These are phyloP conservation scores for Coemansia asiatica DNA, from an alignment of 192 early-diverging fungal species.

Conservation along the genomic window DNA sequence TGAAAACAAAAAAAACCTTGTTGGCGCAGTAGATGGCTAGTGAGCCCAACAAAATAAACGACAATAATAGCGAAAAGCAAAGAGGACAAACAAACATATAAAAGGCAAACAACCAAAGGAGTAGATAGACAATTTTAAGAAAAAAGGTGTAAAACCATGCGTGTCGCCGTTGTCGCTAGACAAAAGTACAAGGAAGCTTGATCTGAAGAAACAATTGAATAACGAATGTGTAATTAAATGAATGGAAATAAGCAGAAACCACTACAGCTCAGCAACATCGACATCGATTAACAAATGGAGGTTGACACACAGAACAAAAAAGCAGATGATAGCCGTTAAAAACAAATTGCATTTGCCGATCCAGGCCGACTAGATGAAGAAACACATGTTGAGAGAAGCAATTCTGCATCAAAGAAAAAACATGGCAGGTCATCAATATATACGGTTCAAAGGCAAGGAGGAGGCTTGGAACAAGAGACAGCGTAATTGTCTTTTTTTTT, in stretches of 20 bases:
- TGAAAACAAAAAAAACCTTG: background rate
- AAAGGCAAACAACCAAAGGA: background rate
- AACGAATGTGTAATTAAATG: background rate
- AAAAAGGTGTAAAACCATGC: background rate
- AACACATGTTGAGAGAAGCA: background rate
- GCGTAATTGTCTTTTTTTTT: background rate
- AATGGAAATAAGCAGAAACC: background rate
- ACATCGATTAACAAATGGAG: background rate
- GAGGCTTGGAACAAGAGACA: background rate
- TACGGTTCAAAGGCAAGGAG: background rate
- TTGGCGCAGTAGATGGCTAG: background rate
- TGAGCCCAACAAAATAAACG: background rate
- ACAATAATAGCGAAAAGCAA: background rate
- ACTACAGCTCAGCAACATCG: background rate
- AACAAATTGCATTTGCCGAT: background rate
- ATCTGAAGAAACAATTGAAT: background rate
- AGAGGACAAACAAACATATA: background rate
- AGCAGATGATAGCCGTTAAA: background rate
- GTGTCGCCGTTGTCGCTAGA: background rate
- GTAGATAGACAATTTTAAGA: background rate
- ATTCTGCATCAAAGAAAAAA: background rate
- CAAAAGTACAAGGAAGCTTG: background rate
- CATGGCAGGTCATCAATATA: background rate
- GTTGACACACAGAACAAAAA: background rate
- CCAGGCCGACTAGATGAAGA: background rate